Base-by-base conservation (phyloP, 306 rosid species). In the Rubus parviflorus region DNA sequence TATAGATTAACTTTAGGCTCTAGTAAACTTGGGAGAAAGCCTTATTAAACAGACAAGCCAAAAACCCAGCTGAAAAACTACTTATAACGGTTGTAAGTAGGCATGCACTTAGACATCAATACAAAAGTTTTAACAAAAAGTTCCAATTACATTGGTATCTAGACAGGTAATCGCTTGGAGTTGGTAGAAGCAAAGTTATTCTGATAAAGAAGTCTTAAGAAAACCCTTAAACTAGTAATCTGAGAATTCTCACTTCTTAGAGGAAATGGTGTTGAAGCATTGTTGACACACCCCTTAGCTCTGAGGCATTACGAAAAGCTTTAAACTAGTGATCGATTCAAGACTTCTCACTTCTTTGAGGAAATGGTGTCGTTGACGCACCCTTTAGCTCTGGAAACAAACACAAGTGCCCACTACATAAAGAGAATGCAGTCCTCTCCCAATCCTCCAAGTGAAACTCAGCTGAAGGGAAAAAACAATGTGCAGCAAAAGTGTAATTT, bases 351-450 rank as follows among this genome's bases (percentile, higher is more conserved):
- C 23, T 7, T 45, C 13, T 8, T 5, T 45, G 61, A 54, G 61
- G 61, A n/a, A 54, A 7, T 17, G 22, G 23, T 17, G 6, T 17
- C 61, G 49, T 40, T 19, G 51, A 42, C 71, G 40, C 16, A 66
- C 37, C 71, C 71, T 12, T 66, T 66, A n/a, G 30, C 71, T n/a
- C 52, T 66, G 51, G 20, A 66, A 42, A 66, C 30, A 66, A 17
- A 42, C 47, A 47, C 70, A 65, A 66, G 49, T 66, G 17, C 14
- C 5, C 71, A 3, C 23, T 4, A 17, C 68, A 63, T 37, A 3
- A 45, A 63, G 68, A 20, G 16, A 43, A 63, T 38, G 43, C 20
- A 38, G 45, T 7, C 22, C 45, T 45, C 8, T 48, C 53, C 53
- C 53, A 48, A 13, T 48, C 53, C 60, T 5, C 8, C 60, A 54